phyloP scores from a whole-genome alignment of 1,139 yeast genomes.

The Geotrichum candidum region DNA sequence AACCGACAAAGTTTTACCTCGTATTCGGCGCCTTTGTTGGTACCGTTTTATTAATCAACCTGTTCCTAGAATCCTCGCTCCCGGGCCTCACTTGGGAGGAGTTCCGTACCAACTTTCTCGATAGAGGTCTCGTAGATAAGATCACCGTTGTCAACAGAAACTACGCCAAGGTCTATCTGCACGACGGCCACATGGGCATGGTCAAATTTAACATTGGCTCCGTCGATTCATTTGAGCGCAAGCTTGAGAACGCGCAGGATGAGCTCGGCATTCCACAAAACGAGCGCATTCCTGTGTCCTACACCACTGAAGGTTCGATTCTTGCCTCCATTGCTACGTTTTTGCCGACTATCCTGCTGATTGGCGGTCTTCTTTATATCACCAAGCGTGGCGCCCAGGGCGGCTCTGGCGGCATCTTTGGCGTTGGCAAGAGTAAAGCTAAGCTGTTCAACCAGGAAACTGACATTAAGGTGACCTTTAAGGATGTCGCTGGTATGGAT shows the following conservation, averaged over 20 bases:
- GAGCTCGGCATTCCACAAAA: constrained; percentile 56
- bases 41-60: constrained; percentile 9
- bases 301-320: constrained; percentile 53
- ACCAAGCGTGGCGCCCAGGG: constrained; percentile 53
- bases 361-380: constrained; percentile 81
- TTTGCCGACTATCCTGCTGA: constrained; percentile 73
- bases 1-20: constrained; percentile 1
- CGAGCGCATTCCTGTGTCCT: constrained; percentile 76
- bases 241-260: constrained; percentile 70
- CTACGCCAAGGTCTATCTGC: constrained; percentile 51
- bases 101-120: constrained; percentile 73
- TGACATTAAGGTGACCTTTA: constrained; percentile 77
- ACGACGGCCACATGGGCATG: constrained; percentile 24
- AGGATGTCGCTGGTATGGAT: constrained; percentile 94
- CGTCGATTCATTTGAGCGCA: constrained; percentile 79
- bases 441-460: constrained; percentile 88
- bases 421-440: constrained; percentile 74
- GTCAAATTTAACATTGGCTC: constrained; percentile 77
- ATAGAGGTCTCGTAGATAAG: constrained; percentile 74
- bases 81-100: constrained; percentile 74
- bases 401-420: constrained; percentile 37
- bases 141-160: constrained; percentile 71
- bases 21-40: constrained; percentile 6
- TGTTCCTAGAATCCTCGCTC: constrained; percentile 5
- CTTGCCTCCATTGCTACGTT: constrained; percentile 58